phyloP scores from a whole-genome alignment of 2,329 filamentous ascomycete species.

The Hypoxylon sp. region DNA sequence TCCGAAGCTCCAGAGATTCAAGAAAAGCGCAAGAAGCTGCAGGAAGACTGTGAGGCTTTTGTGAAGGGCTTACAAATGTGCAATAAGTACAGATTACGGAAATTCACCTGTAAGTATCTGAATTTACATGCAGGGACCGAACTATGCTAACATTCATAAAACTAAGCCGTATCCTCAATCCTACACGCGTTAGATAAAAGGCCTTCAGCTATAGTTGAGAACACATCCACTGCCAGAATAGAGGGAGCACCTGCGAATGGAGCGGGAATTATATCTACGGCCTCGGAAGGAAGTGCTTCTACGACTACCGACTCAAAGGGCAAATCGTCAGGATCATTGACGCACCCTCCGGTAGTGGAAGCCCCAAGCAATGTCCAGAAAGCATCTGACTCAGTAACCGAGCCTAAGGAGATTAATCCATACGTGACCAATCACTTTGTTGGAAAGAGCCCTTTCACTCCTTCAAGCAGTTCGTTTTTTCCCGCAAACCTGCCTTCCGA shows the following conservation, averaged over 20 bases:
- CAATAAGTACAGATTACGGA: conserved; percentile 40
- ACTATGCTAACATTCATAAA: conserved; percentile 12
- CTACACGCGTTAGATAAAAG: background rate
- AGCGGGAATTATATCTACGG: background rate
- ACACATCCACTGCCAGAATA: background rate
- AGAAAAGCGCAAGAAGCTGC: conserved; percentile 44
- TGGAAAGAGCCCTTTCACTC: background rate
- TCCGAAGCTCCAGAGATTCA: conserved; percentile 50
- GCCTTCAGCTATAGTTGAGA: background rate
- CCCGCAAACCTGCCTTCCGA: background rate
- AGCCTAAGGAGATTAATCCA: background rate
- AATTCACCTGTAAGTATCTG: conserved; percentile 25
- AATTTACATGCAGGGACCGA: background rate
- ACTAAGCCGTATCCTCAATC: conserved; percentile 14
- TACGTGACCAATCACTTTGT: background rate
- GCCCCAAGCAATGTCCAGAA: background rate
- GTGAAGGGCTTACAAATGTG: conserved; percentile 45
- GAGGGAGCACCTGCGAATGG: background rate
- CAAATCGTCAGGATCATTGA: background rate
- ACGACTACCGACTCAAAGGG: background rate
- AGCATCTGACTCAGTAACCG: background rate
- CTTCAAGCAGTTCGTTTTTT: background rate
- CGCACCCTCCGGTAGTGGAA: background rate
- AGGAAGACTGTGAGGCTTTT: conserved; percentile 42
- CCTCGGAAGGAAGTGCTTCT: background rate